Percentiles rank a stretch among this genome's conserved stretches.
These are phyloP conservation scores for Coffea eugenioides DNA, from an alignment of 257 asterid genomes.

Conservation along the genomic window DNA sequence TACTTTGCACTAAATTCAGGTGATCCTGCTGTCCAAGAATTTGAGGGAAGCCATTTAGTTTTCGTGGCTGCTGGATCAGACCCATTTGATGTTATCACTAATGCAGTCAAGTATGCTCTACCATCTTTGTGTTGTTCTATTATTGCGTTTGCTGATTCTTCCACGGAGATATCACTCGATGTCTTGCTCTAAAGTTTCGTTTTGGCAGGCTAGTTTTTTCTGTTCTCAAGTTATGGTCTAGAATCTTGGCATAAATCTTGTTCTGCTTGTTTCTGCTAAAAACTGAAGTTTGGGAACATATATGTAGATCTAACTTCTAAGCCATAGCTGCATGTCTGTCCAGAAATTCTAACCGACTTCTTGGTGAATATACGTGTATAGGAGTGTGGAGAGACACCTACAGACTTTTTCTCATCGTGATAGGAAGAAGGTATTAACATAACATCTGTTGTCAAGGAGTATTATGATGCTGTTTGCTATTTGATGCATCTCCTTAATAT, in stretches of 20 bases:
- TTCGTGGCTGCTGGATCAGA: constrained; percentile 89
- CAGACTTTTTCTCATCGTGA: constrained; percentile 85
- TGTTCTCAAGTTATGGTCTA: neutral
- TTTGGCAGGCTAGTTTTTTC: neutral
- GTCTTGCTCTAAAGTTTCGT: too few relatives aligned
- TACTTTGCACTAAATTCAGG: constrained; percentile 41
- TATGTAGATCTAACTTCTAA: neutral
- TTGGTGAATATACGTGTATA: constrained; percentile 27
- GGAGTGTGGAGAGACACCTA: constrained; percentile 79
- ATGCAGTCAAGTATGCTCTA: constrained; percentile 73
- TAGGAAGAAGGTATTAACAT: constrained; percentile 70
- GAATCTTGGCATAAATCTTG: neutral
- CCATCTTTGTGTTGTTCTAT: neutral
- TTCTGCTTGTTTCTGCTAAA: neutral
- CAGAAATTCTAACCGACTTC: neutral
- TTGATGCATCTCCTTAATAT: neutral
- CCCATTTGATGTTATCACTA: constrained; percentile 86
- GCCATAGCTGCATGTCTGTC: neutral
- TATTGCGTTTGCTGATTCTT: neutral
- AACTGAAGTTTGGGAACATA: too few relatives aligned
- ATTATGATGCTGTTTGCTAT: constrained; percentile 1
- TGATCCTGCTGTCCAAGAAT: constrained; percentile 83
- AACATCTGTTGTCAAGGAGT: neutral
- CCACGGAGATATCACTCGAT: neutral
- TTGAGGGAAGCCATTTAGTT: constrained; percentile 81